Conservation (phyloP, 257 asterid species). For the Nicotiana obtusifolia region DNA sequence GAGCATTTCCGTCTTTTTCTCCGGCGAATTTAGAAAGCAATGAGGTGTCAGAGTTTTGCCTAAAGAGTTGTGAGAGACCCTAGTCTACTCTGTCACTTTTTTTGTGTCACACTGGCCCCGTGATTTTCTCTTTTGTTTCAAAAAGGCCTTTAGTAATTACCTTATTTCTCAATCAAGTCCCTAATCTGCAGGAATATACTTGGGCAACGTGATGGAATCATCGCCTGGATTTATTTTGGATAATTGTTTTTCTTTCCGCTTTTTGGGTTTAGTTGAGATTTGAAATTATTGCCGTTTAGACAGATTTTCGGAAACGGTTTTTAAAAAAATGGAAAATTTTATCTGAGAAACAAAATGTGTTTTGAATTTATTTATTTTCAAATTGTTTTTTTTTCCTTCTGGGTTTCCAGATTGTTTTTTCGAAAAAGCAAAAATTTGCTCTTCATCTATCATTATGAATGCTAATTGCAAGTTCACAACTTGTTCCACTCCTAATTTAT, state of each 20-base stretch:
- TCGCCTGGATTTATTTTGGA: not conserved
- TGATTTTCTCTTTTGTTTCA: not conserved
- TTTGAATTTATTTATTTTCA: no score
- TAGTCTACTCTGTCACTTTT: conserved; percentile 7
- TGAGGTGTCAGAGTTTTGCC: not conserved
- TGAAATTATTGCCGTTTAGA: not conserved
- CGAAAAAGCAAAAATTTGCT: no score
- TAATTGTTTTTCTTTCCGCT: not conserved
- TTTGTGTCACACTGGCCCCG: not conserved
- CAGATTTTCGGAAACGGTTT: not conserved
- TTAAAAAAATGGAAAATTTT: not conserved
- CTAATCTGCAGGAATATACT: not conserved
- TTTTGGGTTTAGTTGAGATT: not conserved
- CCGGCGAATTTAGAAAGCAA: conserved; percentile 12
- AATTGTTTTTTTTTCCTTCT: no score
- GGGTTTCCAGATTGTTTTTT: no score
- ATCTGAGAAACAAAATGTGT: not conserved
- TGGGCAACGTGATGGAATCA: not conserved
- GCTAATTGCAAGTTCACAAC: no score
- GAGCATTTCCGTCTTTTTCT: conserved; percentile 1
- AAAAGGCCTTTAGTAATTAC: not conserved
- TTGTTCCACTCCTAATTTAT: no score
- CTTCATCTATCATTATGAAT: no score
- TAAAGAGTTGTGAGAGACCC: conserved; percentile 11
- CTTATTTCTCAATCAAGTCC: not conserved